A percentile compares a stretch with the other conserved stretches of the same genome.
phyloP scores from a whole-genome alignment of 371 early-diverging fungal genomes.

The Syncephalastrum monosporum region DNA sequence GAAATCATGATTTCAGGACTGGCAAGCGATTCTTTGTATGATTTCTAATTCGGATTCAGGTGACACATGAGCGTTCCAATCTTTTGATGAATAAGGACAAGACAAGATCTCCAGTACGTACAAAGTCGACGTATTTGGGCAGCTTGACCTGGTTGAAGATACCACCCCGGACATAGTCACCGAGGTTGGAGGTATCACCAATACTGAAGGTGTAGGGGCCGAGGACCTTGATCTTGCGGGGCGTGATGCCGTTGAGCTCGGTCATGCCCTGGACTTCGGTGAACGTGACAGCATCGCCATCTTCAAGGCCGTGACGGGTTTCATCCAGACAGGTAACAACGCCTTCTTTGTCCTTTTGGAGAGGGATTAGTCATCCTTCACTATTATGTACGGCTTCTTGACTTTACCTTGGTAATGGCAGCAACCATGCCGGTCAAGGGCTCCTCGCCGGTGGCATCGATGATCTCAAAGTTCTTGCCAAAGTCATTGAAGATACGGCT shows the following conservation, averaged over 20 bases:
- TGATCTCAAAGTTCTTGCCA: constrained; percentile 85
- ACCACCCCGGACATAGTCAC: constrained; percentile 82
- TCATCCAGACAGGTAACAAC: constrained; percentile 97
- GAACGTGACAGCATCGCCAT: constrained; percentile 96
- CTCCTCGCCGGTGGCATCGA: constrained; percentile 95
- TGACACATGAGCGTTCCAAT: not conserved
- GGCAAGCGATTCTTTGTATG: constrained; percentile 74
- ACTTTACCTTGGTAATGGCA: constrained; percentile 69
- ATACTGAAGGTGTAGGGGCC: constrained; percentile 96
- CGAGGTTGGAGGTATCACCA: constrained; percentile 80
- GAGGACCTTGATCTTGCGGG: constrained; percentile 82
- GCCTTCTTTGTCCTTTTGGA: constrained; percentile 71
- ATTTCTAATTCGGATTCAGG: constrained; percentile 40
- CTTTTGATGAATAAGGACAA: not conserved
- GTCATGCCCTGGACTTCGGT: constrained; percentile 92
- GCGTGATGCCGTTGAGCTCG: constrained; percentile 79
- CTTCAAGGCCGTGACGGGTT: constrained; percentile 94
- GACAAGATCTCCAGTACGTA: constrained; percentile 37
- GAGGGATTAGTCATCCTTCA: constrained; percentile 1
- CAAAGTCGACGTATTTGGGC: constrained; percentile 82
- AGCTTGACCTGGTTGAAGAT: constrained; percentile 94
- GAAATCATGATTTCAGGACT: constrained; percentile 86
- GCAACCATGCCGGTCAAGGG: constrained; percentile 95
- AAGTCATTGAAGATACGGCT: constrained; percentile 96
- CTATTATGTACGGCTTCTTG: not conserved